Evolutionary conservation across 768 basidiomycete species (phyloP), one percentile per base, ranked within the genome.

Genomic region (Lactarius trivialis): DNA sequence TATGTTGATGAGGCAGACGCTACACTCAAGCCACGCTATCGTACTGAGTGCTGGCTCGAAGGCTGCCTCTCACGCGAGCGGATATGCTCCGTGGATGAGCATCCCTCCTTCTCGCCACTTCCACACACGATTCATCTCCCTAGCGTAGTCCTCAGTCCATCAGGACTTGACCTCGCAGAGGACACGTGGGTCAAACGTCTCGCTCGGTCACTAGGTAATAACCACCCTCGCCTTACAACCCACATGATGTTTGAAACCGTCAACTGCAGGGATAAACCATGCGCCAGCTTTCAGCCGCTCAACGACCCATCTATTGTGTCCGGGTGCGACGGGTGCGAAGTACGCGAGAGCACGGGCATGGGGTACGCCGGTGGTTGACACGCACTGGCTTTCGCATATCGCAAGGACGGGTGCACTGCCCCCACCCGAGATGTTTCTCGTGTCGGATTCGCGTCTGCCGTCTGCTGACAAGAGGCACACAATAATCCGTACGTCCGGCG

Each of bases 1-100:
- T 89, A 79, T 66, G 74, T 73, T 3, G 78, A 81, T 34, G 88
- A 90, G 69, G 69, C 72, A 6, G 83, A 85, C 57, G 72, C 75
- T 7, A 12, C 37, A 0, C 68, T 77, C 65, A 78, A 81, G 51
- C 58, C 67, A 3, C 86, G 84, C 67, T 91, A 85, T 68, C 82
- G 93, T 49, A 96, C 94, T 0, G 94, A 97, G 72, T 95, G 91
- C 70, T 98, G 94, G 94, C 77, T 98, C 1, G 94, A 98, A 72
- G 82, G 82, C 49, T 96, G 91, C 68, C 80, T 93, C 15, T 86
- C 82, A 58, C 84, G 86, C 60, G 87, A 90, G 50, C 79, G 81
- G n/a, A 74, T 96, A 55, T 86, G 88, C 69, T 71, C 75, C 19
- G 76, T 82, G 0, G 81, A 85, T 1, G 88, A 88, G 48, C 85